Evolutionary conservation across 257 asterid genomes (phyloP).

Genomic region (Solanum lignicaule): DNA sequence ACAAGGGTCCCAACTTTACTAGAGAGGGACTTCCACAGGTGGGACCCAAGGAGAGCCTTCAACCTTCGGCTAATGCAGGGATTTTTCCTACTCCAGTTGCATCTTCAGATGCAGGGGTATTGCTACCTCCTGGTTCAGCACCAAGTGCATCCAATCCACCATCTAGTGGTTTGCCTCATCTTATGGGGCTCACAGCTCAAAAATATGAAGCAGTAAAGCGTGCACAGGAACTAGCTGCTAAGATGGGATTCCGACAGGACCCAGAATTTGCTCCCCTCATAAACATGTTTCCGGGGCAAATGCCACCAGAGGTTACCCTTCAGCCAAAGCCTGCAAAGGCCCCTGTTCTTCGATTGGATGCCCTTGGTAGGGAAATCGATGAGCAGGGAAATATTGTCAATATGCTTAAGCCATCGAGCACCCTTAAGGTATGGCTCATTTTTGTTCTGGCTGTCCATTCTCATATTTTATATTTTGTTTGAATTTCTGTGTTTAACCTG

Average conservation of each 20-base stretch:
- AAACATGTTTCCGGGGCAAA: conserved; percentile 91
- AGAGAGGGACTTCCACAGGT: conserved; percentile 37
- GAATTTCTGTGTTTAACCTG: neutral
- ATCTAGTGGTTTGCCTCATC: conserved; percentile 58
- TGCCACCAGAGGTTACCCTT: conserved; percentile 57
- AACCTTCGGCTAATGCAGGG: conserved; percentile 28
- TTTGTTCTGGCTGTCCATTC: neutral
- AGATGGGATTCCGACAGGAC: conserved; percentile 93
- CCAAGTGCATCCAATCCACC: conserved; percentile 23
- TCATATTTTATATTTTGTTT: neutral
- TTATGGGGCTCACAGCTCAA: conserved; percentile 67
- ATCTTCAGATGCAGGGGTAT: conserved; percentile 11
- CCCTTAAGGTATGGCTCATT: conserved; percentile 62
- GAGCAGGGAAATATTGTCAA: conserved; percentile 89
- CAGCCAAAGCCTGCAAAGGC: conserved; percentile 91
- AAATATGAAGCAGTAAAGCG: conserved; percentile 81
- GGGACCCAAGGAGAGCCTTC: conserved; percentile 31
- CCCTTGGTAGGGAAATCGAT: conserved; percentile 87
- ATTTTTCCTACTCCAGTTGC: conserved; percentile 21
- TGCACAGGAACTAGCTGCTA: conserved; percentile 97
- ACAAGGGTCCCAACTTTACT: conserved; percentile 40
- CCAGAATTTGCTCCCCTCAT: conserved; percentile 88
- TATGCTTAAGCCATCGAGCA: conserved; percentile 72
- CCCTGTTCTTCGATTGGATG: conserved; percentile 94
- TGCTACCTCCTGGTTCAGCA: conserved; percentile 12